phyloP scores from a whole-genome alignment of 805 yeast genomes.

The Candida parachauliodes region DNA sequence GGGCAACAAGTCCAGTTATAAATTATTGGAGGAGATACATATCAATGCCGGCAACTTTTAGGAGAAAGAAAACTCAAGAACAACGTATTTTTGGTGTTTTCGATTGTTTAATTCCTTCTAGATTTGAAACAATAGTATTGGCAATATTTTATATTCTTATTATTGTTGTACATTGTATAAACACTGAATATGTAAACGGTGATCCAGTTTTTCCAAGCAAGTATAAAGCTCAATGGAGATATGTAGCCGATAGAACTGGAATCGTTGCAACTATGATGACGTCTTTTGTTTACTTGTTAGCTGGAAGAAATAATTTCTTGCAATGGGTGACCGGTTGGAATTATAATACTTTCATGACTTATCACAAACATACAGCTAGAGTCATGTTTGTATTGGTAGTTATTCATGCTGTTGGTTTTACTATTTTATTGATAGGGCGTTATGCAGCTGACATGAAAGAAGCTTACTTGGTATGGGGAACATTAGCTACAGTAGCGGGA shows the following conservation, averaged over 20 bases:
- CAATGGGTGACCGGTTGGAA: slow-evolving; percentile 60
- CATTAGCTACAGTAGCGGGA: slow-evolving; percentile 35
- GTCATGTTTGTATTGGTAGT: slow-evolving; percentile 21
- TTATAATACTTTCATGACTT: slow-evolving; percentile 37
- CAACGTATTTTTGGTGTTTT: slow-evolving; percentile 4
- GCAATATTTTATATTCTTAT: slow-evolving; percentile 17
- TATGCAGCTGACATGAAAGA: slow-evolving; percentile 15
- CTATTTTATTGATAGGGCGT: slow-evolving; percentile 13
- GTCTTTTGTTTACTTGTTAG: slow-evolving; percentile 54
- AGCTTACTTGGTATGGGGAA: slow-evolving; percentile 31
- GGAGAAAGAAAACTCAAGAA: slow-evolving; percentile 30
- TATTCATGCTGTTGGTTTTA: slow-evolving; percentile 29
- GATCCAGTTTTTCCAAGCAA: slow-evolving; percentile 25
- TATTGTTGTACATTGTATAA: slow-evolving; percentile 14
- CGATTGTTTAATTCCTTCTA: slow-evolving; percentile 28
- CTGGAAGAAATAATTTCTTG: slow-evolving; percentile 60
- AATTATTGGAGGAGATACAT: slow-evolving; percentile 24
- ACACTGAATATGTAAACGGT: slow-evolving; percentile 4
- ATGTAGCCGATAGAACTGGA: slow-evolving; percentile 51
- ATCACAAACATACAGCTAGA: slow-evolving; percentile 46
- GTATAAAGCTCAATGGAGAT: slow-evolving; percentile 22
- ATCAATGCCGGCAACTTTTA: slow-evolving; percentile 29
- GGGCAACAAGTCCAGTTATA: slow-evolving; percentile 24
- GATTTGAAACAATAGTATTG: slow-evolving; percentile 32
- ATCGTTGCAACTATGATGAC: slow-evolving; percentile 39